Evolutionary conservation across 164 flowering plant species (phyloP), one percentile per base, ranked within the genome.

Genomic region (Annona squamosa): DNA sequence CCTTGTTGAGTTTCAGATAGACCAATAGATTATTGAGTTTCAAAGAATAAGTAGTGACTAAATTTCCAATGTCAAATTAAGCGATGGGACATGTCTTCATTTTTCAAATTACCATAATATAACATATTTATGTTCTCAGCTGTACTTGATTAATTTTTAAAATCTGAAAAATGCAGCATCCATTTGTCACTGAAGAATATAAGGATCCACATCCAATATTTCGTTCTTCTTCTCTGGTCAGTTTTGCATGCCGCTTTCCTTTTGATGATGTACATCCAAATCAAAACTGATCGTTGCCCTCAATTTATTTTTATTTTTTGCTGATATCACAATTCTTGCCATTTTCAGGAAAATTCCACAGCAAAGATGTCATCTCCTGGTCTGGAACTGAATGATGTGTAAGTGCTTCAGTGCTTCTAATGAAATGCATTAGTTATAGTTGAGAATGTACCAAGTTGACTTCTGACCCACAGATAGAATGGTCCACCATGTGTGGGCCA

Each of bases 171-270:
- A 67, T 78, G 86, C 88, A 87, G 93, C 93, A 88, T 81, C 89
- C 91, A 17, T 89, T 87, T 79, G 87, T 89, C 48, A 80, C 87
- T 19, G 85, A 83, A 46, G 81, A 84, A 78, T 75, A 72, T 69
- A 79, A 62, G 62, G 85, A 86, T 63, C 56, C 77, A 46, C 83
- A 69, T 70, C 73, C 83, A 71, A 74, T 71, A 57, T 63, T 46
- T 62, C 82, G 74, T 56, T 71, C 76, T 56, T 75, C 87, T 65
- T 61, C 68, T 67, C 59, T 78, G 86, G 93, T 87, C 42, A 82
- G 89, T 77, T 2, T 73, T 75, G 10, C 61, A 52, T 52, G 9
- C 46, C 3, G 10, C 4, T 19, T 48, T 9, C 56, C n/a, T 64
- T 62, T 43, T 12, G 19, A 56, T 71, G 17, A 56, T 71, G 17